Conservation (phyloP, 139 green algal genomes). For the Coccomyxa sp. region DNA sequence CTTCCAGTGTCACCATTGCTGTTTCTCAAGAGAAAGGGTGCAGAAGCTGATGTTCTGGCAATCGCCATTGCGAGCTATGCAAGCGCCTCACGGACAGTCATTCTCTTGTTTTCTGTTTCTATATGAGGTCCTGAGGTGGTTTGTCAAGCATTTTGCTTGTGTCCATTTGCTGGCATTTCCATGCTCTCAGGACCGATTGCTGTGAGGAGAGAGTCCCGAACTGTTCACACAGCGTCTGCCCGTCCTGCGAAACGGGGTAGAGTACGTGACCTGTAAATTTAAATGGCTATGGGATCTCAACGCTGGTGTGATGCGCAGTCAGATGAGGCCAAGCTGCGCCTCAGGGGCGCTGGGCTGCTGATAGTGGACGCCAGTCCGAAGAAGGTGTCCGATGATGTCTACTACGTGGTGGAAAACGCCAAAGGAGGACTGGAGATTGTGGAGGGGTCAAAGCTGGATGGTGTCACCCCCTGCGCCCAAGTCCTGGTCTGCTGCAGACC, state of each 20-base stretch:
- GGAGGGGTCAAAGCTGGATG: conserved; percentile 16
- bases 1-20: not conserved
- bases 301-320: conserved; percentile 22
- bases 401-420: conserved; percentile 34
- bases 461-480: conserved; percentile 15
- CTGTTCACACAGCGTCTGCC: too few relatives aligned
- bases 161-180: too few relatives aligned
- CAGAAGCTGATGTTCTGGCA: not conserved
- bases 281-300: too few relatives aligned
- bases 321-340: conserved; percentile 46
- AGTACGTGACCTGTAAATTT: too few relatives aligned
- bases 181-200: too few relatives aligned
- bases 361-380: conserved; percentile 38
- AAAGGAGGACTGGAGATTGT: conserved; percentile 24
- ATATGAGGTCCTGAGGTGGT: too few relatives aligned
- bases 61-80: not conserved
- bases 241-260: too few relatives aligned
- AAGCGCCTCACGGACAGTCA: not conserved
- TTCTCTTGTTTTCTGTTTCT: not conserved
- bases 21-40: too few relatives aligned
- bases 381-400: conserved; percentile 10
- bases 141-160: too few relatives aligned
- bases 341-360: conserved; percentile 61
- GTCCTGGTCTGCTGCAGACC: conserved; percentile 65
- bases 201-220: too few relatives aligned